Evolutionary conservation across 2,329 filamentous ascomycete species (phyloP).

Genomic region (Diaporthe humulicola): DNA sequence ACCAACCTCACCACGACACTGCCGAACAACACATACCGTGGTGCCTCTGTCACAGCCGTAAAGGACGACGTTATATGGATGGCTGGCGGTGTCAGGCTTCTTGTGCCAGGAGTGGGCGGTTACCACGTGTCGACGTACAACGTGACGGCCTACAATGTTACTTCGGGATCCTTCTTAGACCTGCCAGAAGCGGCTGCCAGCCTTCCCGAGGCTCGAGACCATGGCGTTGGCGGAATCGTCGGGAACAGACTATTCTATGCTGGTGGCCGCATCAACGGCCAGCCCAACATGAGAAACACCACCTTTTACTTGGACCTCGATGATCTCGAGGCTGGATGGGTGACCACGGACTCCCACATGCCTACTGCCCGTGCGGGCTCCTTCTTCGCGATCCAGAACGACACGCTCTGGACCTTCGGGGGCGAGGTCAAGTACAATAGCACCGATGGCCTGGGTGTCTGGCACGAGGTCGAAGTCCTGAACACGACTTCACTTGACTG

Average conservation of each 20-base stretch:
- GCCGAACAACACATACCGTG: constrained; percentile 47
- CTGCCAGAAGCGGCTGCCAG: constrained; percentile 44
- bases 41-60: constrained; percentile 51
- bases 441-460: constrained; percentile 35
- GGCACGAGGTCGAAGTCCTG: constrained; percentile 40
- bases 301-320: constrained; percentile 52
- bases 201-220: constrained; percentile 53
- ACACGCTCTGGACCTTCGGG: constrained; percentile 51
- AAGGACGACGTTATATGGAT: constrained; percentile 50
- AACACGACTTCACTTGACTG: constrained; percentile 39
- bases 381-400: constrained; percentile 47
- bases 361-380: constrained; percentile 53
- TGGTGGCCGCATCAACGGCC: constrained; percentile 50
- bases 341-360: constrained; percentile 47
- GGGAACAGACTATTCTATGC: constrained; percentile 52
- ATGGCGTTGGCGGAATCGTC: constrained; percentile 48
- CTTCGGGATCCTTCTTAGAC: constrained; percentile 44
- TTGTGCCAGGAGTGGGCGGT: constrained; percentile 39
- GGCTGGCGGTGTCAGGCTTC: constrained; percentile 52
- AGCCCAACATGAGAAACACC: constrained; percentile 49
- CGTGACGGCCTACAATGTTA: constrained; percentile 50
- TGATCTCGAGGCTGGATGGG: constrained; percentile 46
- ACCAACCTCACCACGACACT: constrained; percentile 44
- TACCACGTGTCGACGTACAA: constrained; percentile 46
- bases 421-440: constrained; percentile 51